Conservation (phyloP, 768 basidiomycete genomes). For the Termitomyces sp. region DNA sequence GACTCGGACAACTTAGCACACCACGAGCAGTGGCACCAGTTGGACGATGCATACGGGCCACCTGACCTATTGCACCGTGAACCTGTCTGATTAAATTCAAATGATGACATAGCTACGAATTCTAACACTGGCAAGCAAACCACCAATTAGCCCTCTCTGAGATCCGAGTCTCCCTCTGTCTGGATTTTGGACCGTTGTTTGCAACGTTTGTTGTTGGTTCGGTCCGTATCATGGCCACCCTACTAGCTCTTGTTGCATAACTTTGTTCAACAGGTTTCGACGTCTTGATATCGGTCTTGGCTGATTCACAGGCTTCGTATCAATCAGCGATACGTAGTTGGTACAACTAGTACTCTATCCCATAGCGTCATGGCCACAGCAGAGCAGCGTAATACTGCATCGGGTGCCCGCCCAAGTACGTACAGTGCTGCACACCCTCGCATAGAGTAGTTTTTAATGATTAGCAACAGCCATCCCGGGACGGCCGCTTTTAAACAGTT, state of each 20-base stretch:
- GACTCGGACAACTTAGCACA: not conserved
- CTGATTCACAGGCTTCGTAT: not conserved
- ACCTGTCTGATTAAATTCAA: not conserved
- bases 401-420: not conserved
- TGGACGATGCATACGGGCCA: not conserved
- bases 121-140: not conserved
- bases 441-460: not conserved
- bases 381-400: not conserved
- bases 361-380: not conserved
- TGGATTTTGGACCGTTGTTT: no score
- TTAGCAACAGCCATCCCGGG: not conserved
- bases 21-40: not conserved
- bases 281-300: not conserved
- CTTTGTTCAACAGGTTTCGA: not conserved
- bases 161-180: not conserved
- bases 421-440: not conserved
- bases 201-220: not conserved
- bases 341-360: not conserved
- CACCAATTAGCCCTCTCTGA: not conserved
- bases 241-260: not conserved
- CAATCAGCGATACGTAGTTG: not conserved
- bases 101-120: not conserved
- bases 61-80: not conserved
- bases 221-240: not conserved
- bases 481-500: not conserved